Conservation (phyloP, 2,329 filamentous ascomycete species). For the Aspergillus sp. region DNA sequence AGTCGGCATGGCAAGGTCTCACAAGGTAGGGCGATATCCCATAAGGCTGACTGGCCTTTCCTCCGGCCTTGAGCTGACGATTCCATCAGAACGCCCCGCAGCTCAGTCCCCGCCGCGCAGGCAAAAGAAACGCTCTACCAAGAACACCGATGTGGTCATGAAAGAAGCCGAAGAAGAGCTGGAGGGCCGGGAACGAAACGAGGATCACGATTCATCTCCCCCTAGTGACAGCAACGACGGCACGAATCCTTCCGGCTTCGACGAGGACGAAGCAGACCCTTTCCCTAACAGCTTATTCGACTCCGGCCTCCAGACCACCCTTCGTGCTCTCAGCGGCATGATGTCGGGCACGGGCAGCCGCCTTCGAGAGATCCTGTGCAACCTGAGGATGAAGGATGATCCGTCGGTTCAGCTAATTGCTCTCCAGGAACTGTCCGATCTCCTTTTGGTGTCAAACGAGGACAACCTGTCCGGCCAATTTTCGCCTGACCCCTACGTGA, state of each 20-base stretch:
- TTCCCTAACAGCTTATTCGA: slow-evolving; percentile 58
- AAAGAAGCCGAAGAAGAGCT: slow-evolving; percentile 55
- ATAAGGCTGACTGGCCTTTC: no score
- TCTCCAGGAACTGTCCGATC: slow-evolving; percentile 84
- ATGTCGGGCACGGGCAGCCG: slow-evolving; percentile 76
- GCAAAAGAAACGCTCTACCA: slow-evolving; percentile 47
- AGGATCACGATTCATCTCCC: slow-evolving; percentile 49
- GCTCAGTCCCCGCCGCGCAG: slow-evolving; percentile 31
- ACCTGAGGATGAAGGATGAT: slow-evolving; percentile 74
- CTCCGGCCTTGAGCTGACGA: slow-evolving; percentile 8
- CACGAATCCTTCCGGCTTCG: slow-evolving; percentile 42
- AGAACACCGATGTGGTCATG: slow-evolving; percentile 61
- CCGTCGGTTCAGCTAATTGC: slow-evolving; percentile 82
- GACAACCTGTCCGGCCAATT: slow-evolving; percentile 94
- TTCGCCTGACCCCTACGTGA: slow-evolving; percentile 86
- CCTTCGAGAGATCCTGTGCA: slow-evolving; percentile 66
- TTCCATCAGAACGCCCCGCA: slow-evolving; percentile 23
- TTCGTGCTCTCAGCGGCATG: slow-evolving; percentile 82
- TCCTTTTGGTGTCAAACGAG: slow-evolving; percentile 88
- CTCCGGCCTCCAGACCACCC: slow-evolving; percentile 61
- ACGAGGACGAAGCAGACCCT: slow-evolving; percentile 52
- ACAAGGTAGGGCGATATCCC: slow-evolving; percentile 36
- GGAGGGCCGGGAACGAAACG: slow-evolving; percentile 27
- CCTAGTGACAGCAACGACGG: slow-evolving; percentile 59
- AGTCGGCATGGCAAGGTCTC: slow-evolving; percentile 59